phyloP scores from a whole-genome alignment of 2,329 filamentous ascomycete genomes.

The Hypoxylon sp. region DNA sequence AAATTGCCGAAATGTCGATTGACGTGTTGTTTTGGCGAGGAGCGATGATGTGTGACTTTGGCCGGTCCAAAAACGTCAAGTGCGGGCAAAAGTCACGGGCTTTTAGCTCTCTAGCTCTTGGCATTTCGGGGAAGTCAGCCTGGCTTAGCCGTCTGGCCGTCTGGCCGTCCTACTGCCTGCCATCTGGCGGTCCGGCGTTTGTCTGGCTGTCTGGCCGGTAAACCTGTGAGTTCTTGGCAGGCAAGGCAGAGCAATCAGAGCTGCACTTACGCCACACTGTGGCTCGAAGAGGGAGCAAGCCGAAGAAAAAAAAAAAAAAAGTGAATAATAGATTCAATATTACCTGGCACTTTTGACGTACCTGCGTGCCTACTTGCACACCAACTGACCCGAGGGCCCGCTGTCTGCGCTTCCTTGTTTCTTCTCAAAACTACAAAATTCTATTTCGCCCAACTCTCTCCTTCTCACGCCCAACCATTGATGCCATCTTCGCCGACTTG shows the following conservation, averaged over 20 bases:
- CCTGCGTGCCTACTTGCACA: conserved; percentile 4
- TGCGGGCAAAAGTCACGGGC: conserved; percentile 27
- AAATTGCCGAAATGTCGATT: conserved; percentile 31
- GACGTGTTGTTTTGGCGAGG: conserved; percentile 36
- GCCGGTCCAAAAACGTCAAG: conserved; percentile 23
- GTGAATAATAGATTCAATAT: background rate
- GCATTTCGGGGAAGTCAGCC: conserved; percentile 20
- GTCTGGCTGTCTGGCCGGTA: too few relatives aligned
- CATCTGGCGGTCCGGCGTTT: too few relatives aligned
- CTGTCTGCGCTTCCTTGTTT: conserved; percentile 32
- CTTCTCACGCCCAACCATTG: conserved; percentile 3
- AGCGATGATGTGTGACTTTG: conserved; percentile 22
- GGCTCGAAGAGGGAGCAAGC: background rate
- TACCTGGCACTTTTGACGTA: conserved; percentile 19
- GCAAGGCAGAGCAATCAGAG: background rate
- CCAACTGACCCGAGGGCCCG: conserved; percentile 26
- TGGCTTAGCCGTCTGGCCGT: too few relatives aligned
- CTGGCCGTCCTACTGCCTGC: too few relatives aligned
- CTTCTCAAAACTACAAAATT: conserved; percentile 34
- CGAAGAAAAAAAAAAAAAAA: background rate
- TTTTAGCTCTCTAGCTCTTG: background rate
- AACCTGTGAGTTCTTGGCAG: too few relatives aligned
- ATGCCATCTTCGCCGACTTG: conserved; percentile 29
- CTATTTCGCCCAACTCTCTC: conserved; percentile 40
- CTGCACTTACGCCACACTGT: background rate